phyloP scores from a whole-genome alignment of 2,329 filamentous ascomycete species.

The Berkeleyomyces basicola region DNA sequence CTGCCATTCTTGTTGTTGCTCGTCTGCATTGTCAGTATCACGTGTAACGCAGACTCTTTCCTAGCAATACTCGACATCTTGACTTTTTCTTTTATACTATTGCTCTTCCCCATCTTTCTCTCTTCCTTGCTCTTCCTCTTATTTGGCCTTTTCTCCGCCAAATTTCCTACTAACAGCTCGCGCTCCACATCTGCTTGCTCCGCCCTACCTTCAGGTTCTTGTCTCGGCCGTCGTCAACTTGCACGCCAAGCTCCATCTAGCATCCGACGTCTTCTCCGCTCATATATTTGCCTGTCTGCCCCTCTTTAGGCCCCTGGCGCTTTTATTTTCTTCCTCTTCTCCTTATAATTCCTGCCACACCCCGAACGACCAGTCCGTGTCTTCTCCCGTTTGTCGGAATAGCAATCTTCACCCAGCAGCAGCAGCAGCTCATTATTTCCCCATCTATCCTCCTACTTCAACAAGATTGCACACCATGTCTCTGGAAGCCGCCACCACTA shows the following conservation, averaged over 20 bases:
- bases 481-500: constrained; percentile 54
- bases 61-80: no score
- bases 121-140: neutral
- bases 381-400: constrained; percentile 36
- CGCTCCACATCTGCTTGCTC: constrained; percentile 24
- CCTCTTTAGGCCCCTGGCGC: constrained; percentile 11
- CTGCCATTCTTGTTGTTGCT: neutral
- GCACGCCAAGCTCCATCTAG: constrained; percentile 17
- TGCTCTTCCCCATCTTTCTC: neutral
- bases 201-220: constrained; percentile 17
- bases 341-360: constrained; percentile 6
- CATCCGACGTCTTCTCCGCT: constrained; percentile 26
- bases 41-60: neutral
- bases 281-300: constrained; percentile 17
- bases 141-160: neutral
- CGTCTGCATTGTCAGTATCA: neutral
- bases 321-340: constrained; percentile 15
- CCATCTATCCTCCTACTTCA: constrained; percentile 36
- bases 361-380: neutral
- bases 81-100: neutral
- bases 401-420: constrained; percentile 23
- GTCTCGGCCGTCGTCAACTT: constrained; percentile 15
- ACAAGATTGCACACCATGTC: constrained; percentile 39
- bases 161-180: constrained; percentile 19
- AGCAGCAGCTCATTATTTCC: constrained; percentile 23